Percentiles rank a stretch among this genome's conserved stretches.
These are phyloP conservation scores for Pythium sukuiense DNA, from an alignment of 352 stramenopile species.

Conservation along the genomic window DNA sequence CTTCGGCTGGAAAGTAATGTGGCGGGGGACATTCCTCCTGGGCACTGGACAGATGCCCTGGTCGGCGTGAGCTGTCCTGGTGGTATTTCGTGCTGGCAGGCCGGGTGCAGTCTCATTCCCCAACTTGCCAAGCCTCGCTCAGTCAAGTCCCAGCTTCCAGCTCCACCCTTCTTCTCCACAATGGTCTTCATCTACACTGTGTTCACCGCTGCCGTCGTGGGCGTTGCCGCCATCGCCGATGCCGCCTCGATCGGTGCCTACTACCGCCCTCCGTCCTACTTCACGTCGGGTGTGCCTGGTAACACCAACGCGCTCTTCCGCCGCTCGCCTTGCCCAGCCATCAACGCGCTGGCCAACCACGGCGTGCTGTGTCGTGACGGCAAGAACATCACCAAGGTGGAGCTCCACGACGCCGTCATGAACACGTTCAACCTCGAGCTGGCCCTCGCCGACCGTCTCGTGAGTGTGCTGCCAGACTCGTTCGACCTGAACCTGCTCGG, in stretches of 20 bases:
- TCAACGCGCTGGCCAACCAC: slow-evolving; percentile 75
- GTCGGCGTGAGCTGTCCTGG: no score
- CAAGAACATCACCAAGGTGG: slow-evolving; percentile 30
- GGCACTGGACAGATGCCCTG: background rate
- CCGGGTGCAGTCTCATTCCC: slow-evolving; percentile 1
- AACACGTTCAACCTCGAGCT: slow-evolving; percentile 37
- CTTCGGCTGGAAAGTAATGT: background rate
- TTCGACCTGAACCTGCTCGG: slow-evolving; percentile 29
- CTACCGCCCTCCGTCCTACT: slow-evolving; percentile 5
- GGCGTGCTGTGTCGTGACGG: slow-evolving; percentile 52
- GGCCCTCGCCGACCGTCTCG: slow-evolving; percentile 16
- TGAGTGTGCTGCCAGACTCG: slow-evolving; percentile 5
- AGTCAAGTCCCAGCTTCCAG: background rate
- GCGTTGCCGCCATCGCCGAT: background rate
- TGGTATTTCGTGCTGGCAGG: no score
- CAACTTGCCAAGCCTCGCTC: slow-evolving; percentile 6
- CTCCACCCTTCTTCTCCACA: background rate
- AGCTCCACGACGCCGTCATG: slow-evolving; percentile 28
- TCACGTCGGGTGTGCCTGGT: slow-evolving; percentile 9
- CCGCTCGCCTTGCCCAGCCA: slow-evolving; percentile 46
- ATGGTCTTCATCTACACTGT: slow-evolving; percentile 11
- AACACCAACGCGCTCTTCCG: slow-evolving; percentile 9
- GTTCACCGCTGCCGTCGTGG: slow-evolving; percentile 1
- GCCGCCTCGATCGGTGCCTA: slow-evolving; percentile 25
- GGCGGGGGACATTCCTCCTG: background rate